Evolutionary conservation across 2,329 filamentous ascomycete species (phyloP).

Genomic region (Microdochium trichocladiopsis): DNA sequence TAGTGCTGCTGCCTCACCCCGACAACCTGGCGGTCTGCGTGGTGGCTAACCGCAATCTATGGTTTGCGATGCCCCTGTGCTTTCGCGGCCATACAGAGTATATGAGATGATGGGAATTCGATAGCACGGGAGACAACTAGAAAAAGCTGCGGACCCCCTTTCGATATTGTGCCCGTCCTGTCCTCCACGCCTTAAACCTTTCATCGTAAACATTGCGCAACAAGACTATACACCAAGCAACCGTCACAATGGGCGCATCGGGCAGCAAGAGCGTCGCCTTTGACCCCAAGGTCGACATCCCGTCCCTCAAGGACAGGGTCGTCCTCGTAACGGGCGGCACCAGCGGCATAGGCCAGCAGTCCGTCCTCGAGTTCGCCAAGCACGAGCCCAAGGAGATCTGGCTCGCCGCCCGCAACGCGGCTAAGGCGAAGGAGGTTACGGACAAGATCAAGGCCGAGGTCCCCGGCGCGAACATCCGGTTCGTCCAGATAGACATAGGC

Average conservation of each 20-base stretch:
- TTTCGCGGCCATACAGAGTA: background rate
- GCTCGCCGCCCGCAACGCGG: constrained; percentile 22
- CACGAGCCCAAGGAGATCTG: constrained; percentile 14
- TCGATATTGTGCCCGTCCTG: background rate
- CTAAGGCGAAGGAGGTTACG: constrained; percentile 14
- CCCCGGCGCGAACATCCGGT: background rate
- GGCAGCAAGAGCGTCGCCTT: background rate
- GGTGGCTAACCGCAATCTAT: background rate
- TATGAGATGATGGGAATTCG: background rate
- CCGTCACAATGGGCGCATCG: background rate
- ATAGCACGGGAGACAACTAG: background rate
- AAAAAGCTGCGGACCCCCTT: background rate
- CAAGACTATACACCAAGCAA: too few relatives aligned
- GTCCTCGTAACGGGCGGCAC: constrained; percentile 29
- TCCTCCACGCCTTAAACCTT: background rate
- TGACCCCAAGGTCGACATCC: constrained; percentile 14
- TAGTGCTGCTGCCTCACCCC: background rate
- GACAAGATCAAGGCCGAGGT: constrained; percentile 11
- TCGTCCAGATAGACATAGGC: background rate
- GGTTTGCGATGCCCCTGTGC: background rate
- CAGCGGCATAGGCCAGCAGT: constrained; percentile 29
- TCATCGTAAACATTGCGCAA: background rate
- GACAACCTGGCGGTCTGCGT: background rate
- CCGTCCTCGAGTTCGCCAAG: constrained; percentile 26
- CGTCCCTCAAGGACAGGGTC: constrained; percentile 21